Evolutionary conservation across 805 yeast species (phyloP).

Genomic region (Isabelozyma heimii): DNA sequence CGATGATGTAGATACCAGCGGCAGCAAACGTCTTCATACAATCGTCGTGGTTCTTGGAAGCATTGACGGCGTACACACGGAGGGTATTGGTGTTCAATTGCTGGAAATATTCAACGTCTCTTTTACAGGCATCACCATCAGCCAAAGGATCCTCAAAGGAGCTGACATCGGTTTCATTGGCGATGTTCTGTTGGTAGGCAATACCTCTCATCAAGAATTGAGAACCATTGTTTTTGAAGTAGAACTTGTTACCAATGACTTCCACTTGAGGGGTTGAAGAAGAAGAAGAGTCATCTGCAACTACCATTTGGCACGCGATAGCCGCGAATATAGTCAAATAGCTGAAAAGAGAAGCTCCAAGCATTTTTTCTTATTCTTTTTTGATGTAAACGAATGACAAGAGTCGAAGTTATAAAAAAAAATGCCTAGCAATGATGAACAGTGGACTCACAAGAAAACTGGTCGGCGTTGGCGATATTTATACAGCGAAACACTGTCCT

Average conservation of each 20-base stretch:
- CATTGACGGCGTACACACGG: conserved; percentile 84
- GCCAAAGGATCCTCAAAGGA: conserved; percentile 74
- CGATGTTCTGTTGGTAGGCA: conserved; percentile 68
- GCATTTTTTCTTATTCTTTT: not conserved
- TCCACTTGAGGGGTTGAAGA: conserved; percentile 38
- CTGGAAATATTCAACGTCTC: conserved; percentile 76
- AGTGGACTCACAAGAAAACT: not conserved
- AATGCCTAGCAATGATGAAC: not conserved
- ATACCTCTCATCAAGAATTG: conserved; percentile 87
- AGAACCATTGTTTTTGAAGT: conserved; percentile 64
- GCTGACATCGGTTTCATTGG: conserved; percentile 14
- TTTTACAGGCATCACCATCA: conserved; percentile 61
- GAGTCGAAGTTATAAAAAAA: not conserved
- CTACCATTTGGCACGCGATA: not conserved
- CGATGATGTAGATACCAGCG: conserved; percentile 35
- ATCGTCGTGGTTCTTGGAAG: conserved; percentile 63
- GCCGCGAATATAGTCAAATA: not conserved
- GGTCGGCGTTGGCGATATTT: not conserved
- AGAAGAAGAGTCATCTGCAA: not conserved
- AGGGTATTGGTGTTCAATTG: conserved; percentile 72
- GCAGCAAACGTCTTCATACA: conserved; percentile 66
- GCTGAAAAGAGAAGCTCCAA: not conserved
- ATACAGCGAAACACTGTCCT: not conserved
- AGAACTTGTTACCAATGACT: conserved; percentile 73
- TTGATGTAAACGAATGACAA: not conserved